Percentiles rank a stretch among this genome's conserved stretches.
These are phyloP conservation scores for Corylus heterophylla DNA, from an alignment of 306 rosid genomes.

Conservation along the genomic window DNA sequence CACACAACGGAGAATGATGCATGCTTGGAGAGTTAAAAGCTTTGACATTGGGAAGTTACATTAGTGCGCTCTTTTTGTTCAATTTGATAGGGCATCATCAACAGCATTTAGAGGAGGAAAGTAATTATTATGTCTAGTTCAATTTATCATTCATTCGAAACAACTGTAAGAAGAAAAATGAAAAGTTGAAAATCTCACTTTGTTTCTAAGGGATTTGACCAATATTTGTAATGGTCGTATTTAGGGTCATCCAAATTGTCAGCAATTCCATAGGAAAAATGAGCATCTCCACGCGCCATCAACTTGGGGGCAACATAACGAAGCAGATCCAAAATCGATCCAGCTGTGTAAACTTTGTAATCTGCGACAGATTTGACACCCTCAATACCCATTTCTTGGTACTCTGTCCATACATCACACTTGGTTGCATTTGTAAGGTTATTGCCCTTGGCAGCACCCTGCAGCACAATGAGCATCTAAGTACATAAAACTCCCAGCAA, in stretches of 20 bases:
- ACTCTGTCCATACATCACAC: constrained; percentile 86
- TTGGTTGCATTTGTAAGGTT: constrained; percentile 48
- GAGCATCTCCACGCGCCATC: constrained; percentile 78
- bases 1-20: not conserved
- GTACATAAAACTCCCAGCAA: constrained; percentile 21
- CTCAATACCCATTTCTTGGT: constrained; percentile 75
- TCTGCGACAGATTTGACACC: constrained; percentile 74
- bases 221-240: constrained; percentile 73
- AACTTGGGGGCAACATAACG: constrained; percentile 74
- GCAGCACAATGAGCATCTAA: constrained; percentile 20
- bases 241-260: constrained; percentile 69
- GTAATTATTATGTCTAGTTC: constrained; percentile 3
- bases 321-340: constrained; percentile 66
- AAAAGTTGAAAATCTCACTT: constrained; percentile 45
- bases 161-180: not conserved
- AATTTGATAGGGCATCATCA: constrained; percentile 14
- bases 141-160: constrained; percentile 2
- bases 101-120: constrained; percentile 18
- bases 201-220: constrained; percentile 88
- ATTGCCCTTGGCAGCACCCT: constrained; percentile 68
- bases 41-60: not conserved
- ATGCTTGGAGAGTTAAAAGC: not conserved
- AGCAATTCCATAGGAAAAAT: constrained; percentile 79
- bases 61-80: not conserved
- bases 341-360: constrained; percentile 68